Evolutionary conservation across 2,329 filamentous ascomycete genomes (phyloP).

Genomic region (Colletotrichum spaethianum): DNA sequence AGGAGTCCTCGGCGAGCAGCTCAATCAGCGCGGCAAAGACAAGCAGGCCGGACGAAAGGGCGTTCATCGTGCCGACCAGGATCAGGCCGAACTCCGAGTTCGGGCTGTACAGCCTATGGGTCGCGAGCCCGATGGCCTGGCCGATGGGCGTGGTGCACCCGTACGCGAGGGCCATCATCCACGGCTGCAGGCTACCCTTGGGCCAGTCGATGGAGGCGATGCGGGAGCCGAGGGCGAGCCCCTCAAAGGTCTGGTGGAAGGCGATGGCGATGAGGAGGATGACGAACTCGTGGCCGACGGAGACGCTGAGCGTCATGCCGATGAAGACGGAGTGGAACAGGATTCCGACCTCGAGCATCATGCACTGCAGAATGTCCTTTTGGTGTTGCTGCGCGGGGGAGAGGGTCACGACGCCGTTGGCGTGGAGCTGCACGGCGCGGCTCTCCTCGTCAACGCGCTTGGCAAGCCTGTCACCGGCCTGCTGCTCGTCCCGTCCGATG

Average conservation of each 20-base stretch:
- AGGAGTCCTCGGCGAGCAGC: slow-evolving; percentile 79
- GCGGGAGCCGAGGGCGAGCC: slow-evolving; percentile 74
- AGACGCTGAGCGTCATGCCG: slow-evolving; percentile 85
- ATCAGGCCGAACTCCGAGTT: slow-evolving; percentile 75
- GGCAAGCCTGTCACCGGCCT: slow-evolving; percentile 5
- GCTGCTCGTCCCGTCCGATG: slow-evolving; percentile 19
- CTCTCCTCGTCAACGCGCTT: slow-evolving; percentile 45
- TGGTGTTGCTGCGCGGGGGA: slow-evolving; percentile 70
- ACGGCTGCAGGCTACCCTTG: slow-evolving; percentile 61
- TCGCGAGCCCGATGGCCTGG: slow-evolving; percentile 79
- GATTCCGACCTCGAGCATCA: slow-evolving; percentile 85
- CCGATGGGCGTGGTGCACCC: slow-evolving; percentile 77
- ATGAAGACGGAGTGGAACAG: slow-evolving; percentile 87
- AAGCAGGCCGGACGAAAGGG: slow-evolving; percentile 79
- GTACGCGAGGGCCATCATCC: slow-evolving; percentile 72
- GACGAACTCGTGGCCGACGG: slow-evolving; percentile 81
- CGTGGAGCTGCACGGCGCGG: slow-evolving; percentile 10
- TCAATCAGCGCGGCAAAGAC: slow-evolving; percentile 81
- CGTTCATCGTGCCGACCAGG: slow-evolving; percentile 82
- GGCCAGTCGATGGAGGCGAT: slow-evolving; percentile 70
- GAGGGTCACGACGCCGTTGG: slow-evolving; percentile 44
- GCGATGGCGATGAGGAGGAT: slow-evolving; percentile 85
- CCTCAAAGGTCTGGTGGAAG: slow-evolving; percentile 76
- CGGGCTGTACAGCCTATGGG: slow-evolving; percentile 80
- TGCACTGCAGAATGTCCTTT: slow-evolving; percentile 80